Evolutionary conservation across 371 early-diverging fungal species (phyloP).

Genomic region (Apophysomyces trapeziformis): DNA sequence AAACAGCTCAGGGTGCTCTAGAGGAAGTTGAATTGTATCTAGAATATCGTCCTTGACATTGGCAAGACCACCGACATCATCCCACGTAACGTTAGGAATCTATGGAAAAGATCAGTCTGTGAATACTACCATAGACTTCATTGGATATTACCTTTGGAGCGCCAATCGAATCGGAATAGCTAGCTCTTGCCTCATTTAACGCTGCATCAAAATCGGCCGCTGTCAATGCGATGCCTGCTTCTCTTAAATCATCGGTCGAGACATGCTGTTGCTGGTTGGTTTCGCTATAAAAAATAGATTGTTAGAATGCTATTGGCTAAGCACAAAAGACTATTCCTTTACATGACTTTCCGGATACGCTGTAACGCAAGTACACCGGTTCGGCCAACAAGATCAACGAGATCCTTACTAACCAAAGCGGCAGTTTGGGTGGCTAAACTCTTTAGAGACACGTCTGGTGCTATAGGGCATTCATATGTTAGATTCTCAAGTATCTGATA

Average conservation of each 20-base stretch:
- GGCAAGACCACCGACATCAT: slow-evolving; percentile 99
- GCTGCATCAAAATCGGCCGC: slow-evolving; percentile 82
- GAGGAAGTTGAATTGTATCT: slow-evolving; percentile 98
- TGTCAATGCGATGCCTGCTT: slow-evolving; percentile 76
- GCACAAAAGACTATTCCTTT: slow-evolving; percentile 17
- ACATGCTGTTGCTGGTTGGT: slow-evolving; percentile 22
- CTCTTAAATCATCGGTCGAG: slow-evolving; percentile 56
- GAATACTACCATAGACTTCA: neutral
- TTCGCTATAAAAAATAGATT: slow-evolving; percentile 8
- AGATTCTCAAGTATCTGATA: slow-evolving; percentile 64
- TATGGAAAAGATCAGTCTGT: slow-evolving; percentile 17
- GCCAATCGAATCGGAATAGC: slow-evolving; percentile 91
- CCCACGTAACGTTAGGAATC: slow-evolving; percentile 97
- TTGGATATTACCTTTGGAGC: slow-evolving; percentile 79
- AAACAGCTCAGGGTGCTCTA: slow-evolving; percentile 97
- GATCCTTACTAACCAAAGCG: slow-evolving; percentile 86
- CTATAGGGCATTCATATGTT: slow-evolving; percentile 55
- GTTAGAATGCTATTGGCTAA: neutral
- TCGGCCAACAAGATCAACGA: slow-evolving; percentile 74
- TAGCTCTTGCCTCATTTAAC: slow-evolving; percentile 76
- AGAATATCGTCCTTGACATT: slow-evolving; percentile 96
- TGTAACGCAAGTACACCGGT: slow-evolving; percentile 74
- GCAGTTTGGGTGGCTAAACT: slow-evolving; percentile 90
- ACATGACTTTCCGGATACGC: slow-evolving; percentile 64
- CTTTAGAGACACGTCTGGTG: slow-evolving; percentile 76